Evolutionary conservation across 148 eudicot species (phyloP).

Genomic region (Cornus controversa): DNA sequence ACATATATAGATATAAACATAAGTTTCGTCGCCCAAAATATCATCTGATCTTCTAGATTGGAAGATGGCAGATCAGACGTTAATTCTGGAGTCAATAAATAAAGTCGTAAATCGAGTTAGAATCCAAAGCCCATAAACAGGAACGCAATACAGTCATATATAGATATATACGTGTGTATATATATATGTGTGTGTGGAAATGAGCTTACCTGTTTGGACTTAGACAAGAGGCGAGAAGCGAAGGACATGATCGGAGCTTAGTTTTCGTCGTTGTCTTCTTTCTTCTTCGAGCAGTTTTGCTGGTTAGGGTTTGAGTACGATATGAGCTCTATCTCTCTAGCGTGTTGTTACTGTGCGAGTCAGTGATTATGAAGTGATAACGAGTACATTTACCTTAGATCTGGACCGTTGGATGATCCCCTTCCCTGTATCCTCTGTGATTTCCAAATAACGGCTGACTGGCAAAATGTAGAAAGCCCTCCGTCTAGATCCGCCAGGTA

Average conservation of each 20-base stretch:
- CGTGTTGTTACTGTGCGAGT: too few relatives aligned
- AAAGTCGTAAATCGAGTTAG: constrained; percentile 15
- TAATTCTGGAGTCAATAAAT: background rate
- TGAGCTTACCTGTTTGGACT: constrained; percentile 49
- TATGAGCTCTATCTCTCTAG: background rate
- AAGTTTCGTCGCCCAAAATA: background rate
- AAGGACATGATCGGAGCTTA: constrained; percentile 41
- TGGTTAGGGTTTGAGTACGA: background rate
- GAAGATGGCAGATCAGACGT: background rate
- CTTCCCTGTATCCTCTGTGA: background rate
- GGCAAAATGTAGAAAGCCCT: too few relatives aligned
- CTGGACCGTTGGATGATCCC: background rate
- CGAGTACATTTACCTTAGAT: background rate
- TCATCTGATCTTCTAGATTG: background rate
- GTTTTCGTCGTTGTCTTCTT: constrained; percentile 6
- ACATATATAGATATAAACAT: too few relatives aligned
- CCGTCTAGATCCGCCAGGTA: too few relatives aligned
- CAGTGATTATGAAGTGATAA: background rate
- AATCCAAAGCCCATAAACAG: background rate
- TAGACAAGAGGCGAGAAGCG: constrained; percentile 52
- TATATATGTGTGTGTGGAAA: background rate
- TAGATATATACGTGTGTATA: background rate
- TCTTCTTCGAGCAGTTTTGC: background rate
- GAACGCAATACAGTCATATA: constrained; percentile 7
- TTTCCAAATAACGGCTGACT: background rate